Base-by-base conservation (phyloP, 2,329 filamentous ascomycete species). In the Xylaria digitata region DNA sequence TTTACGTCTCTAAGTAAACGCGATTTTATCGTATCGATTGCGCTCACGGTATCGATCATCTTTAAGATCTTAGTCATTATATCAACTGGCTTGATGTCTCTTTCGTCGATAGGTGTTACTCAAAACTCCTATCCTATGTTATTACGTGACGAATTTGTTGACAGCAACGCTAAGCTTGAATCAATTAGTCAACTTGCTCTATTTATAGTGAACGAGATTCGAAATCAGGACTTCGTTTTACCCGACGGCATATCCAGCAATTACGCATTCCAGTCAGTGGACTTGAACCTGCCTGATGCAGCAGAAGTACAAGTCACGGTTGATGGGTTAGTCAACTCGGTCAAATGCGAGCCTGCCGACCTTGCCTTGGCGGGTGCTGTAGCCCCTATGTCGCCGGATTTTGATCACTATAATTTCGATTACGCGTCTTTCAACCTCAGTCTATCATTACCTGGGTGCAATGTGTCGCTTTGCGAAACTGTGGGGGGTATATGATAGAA, bases 211-310 rank as follows among this genome's bases (percentile, higher is more conserved):
- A 21, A 11, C 1, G 37, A 15, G 4, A 0, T 46, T 3, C 19
- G 3, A 21, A 2, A n/a, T 26, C 26, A 17, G 17, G 26, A 45
- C 6, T 21, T 61, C 11, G 15, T 13, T 13, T 37, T 53, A 13
- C 58, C 26, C 11, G 42, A 61, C 15, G 58, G 58, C 37, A 48
- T 61, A 37, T 61, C 58, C 1, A 54, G 30, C 11, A 15, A 54
- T 3, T 61, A 61, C 9, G 49, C 48, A 1, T 61, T 46, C 37
- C 49, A 61, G 40, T 46, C 49, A 7, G 17, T 54, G 40, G 11
- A 19, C 5, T 54, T n/a, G 8, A 13, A 54, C 11, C 5, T 61
- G 6, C 40, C 49, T 2, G n/a, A 46, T 1, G 34, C n/a, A 0
- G n/a, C 21, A 37, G 58, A 53, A n/a, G 52, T 46, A 9, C 19